Evolutionary conservation across 1,284 basidiomycete species (phyloP), one percentile per base, ranked within the genome.

Genomic region (Trichosporon coremiiforme): DNA sequence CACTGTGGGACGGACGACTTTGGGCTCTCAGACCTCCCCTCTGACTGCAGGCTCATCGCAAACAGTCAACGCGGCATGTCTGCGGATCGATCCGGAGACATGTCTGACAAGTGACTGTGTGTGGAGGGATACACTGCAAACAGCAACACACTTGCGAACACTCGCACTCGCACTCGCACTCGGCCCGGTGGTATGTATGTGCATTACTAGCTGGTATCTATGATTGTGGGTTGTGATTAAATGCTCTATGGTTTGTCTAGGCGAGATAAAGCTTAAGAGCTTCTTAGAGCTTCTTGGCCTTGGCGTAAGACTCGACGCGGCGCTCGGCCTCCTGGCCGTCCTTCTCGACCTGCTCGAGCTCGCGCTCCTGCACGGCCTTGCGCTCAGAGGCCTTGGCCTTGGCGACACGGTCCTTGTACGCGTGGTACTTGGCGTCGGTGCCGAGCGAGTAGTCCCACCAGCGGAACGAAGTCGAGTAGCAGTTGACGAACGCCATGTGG

Each of bases 401-500:
- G 31, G 80, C 78, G 17, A 93, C 83, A 47, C 89, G 88, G 62
- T 84, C 85, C 75, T 89, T 88, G 86, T 94, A 93, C 57, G 87
- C 89, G 22, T 86, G 88, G 85, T 94, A 96, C 86, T 80, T 93
- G 84, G 86, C 83, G 78, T 96, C 93, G 8, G 94, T 95, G 73
- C 93, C 94, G 79, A 91, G 90, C 75, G 93, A 84, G 75, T 87
- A 87, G 83, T 96, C 94, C 85, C 92, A 94, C 91, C 92, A 95
- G 67, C 94, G 88, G 89, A 96, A 96, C 17, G 90, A 92, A 35
- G 94, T 95, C 20, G 92, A 91, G 84, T 88, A 95, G 86, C 94
- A 95, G 77, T 84, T 82, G 68, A 77, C 76, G 67, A 81, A 80
- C 2, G 79, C 76, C 73, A 74, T 73, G 85, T 95, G 93, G 84